Percentiles rank a stretch among this genome's conserved stretches.
These are phyloP conservation scores for Phytophthora capsici DNA, from an alignment of 352 stramenopile genomes.

Conservation along the genomic window DNA sequence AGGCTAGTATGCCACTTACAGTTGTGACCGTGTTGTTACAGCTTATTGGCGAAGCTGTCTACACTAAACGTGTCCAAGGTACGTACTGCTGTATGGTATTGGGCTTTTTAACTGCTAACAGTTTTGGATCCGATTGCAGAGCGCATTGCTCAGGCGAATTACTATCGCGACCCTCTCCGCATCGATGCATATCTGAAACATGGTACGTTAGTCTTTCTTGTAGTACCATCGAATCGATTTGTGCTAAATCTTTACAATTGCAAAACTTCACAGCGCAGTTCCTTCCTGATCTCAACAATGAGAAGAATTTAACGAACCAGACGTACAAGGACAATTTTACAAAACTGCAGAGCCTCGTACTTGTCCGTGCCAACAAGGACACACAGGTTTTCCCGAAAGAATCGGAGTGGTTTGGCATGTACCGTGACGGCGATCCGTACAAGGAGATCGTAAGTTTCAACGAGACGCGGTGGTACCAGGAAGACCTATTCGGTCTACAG, in stretches of 20 bases:
- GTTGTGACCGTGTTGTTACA: slow-evolving; percentile 33
- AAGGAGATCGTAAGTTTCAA: slow-evolving; percentile 85
- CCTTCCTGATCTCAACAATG: slow-evolving; percentile 92
- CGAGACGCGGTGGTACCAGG: slow-evolving; percentile 92
- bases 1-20: not conserved
- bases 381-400: slow-evolving; percentile 91
- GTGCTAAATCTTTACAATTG: not conserved
- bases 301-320: slow-evolving; percentile 72
- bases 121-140: slow-evolving; percentile 39
- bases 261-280: slow-evolving; percentile 57
- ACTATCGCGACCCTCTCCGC: slow-evolving; percentile 90
- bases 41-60: slow-evolving; percentile 87
- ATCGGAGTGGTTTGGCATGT: slow-evolving; percentile 89
- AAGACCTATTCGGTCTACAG: slow-evolving; percentile 92
- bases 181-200: slow-evolving; percentile 74
- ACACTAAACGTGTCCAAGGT: slow-evolving; percentile 88
- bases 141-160: slow-evolving; percentile 92
- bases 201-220: slow-evolving; percentile 39
- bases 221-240: not conserved
- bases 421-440: slow-evolving; percentile 76
- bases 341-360: slow-evolving; percentile 87
- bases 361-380: slow-evolving; percentile 90
- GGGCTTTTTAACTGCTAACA: slow-evolving; percentile 8
- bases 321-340: slow-evolving; percentile 92
- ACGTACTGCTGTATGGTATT: not conserved